Conservation (phyloP, 176 grass and related monocot species). For the Calamus simplicifolius region DNA sequence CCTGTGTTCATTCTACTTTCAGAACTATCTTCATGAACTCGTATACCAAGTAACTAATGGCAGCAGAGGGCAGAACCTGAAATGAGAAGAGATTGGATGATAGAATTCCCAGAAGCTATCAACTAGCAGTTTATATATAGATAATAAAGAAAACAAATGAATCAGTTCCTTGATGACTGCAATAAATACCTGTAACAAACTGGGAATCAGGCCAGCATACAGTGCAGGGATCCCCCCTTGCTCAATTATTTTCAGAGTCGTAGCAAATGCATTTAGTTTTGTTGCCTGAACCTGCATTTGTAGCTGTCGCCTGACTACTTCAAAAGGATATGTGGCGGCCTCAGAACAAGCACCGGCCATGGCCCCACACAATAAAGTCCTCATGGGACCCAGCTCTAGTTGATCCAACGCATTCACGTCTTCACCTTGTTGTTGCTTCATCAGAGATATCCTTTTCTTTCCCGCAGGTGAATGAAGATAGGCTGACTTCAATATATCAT, state of each 20-base stretch:
- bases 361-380: constrained; percentile 90
- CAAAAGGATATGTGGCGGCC: constrained; percentile 87
- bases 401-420: constrained; percentile 78
- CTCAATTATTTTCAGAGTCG: constrained; percentile 81
- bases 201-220: constrained; percentile 90
- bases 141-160: too few species aligned
- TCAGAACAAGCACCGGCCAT: constrained; percentile 89
- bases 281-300: constrained; percentile 89
- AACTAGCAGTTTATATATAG: too few species aligned
- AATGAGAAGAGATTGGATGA: constrained; percentile 11
- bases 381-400: constrained; percentile 68
- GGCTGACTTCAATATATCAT: constrained; percentile 87
- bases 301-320: constrained; percentile 86
- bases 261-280: constrained; percentile 82
- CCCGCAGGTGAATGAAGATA: constrained; percentile 80
- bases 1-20: constrained; percentile 68
- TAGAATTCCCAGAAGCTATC: too few species aligned
- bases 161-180: too few species aligned
- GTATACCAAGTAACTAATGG: constrained; percentile 95
- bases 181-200: constrained; percentile 77
- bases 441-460: constrained; percentile 38
- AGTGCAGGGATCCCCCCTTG: constrained; percentile 89
- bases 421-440: constrained; percentile 56
- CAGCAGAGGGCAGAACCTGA: constrained; percentile 89
- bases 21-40: constrained; percentile 97